These are phyloP conservation scores for Escallonia herrerae DNA, from an alignment of 129 eudicot species.

Conservation along the genomic window DNA sequence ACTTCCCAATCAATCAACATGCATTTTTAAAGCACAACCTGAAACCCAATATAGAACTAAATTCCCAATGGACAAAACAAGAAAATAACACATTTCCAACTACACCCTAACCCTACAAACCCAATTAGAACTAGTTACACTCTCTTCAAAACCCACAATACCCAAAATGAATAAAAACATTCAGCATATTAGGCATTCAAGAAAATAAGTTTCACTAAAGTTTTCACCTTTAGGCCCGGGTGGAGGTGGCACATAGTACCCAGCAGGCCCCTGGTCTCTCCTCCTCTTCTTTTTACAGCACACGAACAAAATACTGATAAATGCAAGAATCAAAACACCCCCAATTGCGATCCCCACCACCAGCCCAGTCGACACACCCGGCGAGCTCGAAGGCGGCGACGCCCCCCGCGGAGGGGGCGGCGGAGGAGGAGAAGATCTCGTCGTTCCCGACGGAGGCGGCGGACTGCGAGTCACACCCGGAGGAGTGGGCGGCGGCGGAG, in stretches of 20 bases:
- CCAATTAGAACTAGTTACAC: background rate
- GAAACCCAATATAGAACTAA: background rate
- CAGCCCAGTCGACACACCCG: slow-evolving; percentile 60
- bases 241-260: slow-evolving; percentile 14
- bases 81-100: background rate
- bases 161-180: background rate
- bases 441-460: slow-evolving; percentile 17
- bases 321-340: slow-evolving; percentile 49
- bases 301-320: slow-evolving; percentile 46
- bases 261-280: slow-evolving; percentile 25
- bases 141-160: background rate
- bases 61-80: background rate
- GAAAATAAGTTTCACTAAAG: background rate
- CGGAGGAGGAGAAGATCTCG: slow-evolving; percentile 25
- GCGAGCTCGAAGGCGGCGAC: slow-evolving; percentile 19
- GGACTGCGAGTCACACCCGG: slow-evolving; percentile 9
- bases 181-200: background rate
- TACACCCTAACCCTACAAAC: background rate
- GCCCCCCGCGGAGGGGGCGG: slow-evolving; percentile 24
- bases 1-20: background rate
- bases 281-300: slow-evolving; percentile 48
- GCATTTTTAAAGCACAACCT: background rate
- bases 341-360: slow-evolving; percentile 87
- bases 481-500: slow-evolving; percentile 3
- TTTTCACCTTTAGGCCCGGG: slow-evolving; percentile 40